Percentiles rank a stretch among this genome's conserved stretches.
phyloP scores from a whole-genome alignment of 768 basidiomycete species.

The Lentinula detonsa region DNA sequence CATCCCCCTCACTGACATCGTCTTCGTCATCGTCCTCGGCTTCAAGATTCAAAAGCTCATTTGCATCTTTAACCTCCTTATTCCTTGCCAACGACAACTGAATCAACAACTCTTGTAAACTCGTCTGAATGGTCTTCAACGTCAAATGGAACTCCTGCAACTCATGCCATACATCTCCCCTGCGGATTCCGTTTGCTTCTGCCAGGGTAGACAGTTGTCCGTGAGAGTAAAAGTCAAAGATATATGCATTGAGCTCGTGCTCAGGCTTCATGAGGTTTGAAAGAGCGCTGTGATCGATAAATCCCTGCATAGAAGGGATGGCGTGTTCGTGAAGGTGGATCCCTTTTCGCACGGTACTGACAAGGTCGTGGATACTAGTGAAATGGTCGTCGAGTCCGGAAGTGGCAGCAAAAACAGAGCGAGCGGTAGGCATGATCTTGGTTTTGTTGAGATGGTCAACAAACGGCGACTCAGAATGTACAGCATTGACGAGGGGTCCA shows the following conservation, averaged over 20 bases:
- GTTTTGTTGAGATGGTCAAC: constrained; percentile 18
- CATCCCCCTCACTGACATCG: constrained; percentile 7
- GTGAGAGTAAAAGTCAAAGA: constrained; percentile 65
- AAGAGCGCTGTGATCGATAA: constrained; percentile 18
- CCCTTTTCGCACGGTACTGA: constrained; percentile 43
- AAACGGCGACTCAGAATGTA: constrained; percentile 8
- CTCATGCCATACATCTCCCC: constrained; percentile 59
- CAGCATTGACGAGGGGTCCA: constrained; percentile 14
- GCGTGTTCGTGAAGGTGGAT: constrained; percentile 53
- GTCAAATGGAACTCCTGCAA: constrained; percentile 54
- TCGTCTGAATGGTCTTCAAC: constrained; percentile 41
- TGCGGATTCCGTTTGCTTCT: constrained; percentile 50
- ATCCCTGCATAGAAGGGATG: constrained; percentile 47
- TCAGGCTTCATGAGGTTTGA: constrained; percentile 7
- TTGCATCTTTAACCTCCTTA: constrained; percentile 17
- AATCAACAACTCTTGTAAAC: constrained; percentile 40
- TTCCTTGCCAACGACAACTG: constrained; percentile 17
- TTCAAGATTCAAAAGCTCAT: background rate
- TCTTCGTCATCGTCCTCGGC: constrained; percentile 18
- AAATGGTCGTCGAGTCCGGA: constrained; percentile 63
- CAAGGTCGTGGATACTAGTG: constrained; percentile 43
- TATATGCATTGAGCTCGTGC: constrained; percentile 51
- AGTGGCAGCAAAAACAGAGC: constrained; percentile 61
- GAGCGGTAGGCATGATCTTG: constrained; percentile 24
- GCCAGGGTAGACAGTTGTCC: constrained; percentile 47